Evolutionary conservation across 192 early-diverging fungal genomes (phyloP).

Genomic region (Entomortierella beljakovae): DNA sequence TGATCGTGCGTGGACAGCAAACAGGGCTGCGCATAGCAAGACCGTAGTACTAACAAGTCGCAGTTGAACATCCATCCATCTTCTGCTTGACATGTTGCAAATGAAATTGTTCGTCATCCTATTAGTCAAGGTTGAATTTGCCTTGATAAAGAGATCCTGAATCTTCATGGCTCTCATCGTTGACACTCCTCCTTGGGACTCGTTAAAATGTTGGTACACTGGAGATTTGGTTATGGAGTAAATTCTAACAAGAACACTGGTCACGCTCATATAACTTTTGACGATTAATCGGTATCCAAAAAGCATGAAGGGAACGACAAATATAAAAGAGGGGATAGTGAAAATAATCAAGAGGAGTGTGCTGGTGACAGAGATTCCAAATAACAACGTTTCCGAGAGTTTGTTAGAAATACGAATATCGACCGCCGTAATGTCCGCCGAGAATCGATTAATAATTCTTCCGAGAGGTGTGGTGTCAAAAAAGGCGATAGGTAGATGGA

Average conservation of each 20-base stretch:
- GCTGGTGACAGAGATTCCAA: slow-evolving; percentile 41
- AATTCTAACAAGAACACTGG: slow-evolving; percentile 76
- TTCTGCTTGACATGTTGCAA: slow-evolving; percentile 26
- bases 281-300: slow-evolving; percentile 46
- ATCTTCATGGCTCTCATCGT: slow-evolving; percentile 62
- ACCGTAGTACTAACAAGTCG: slow-evolving; percentile 50
- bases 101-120: slow-evolving; percentile 27
- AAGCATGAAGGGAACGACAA: slow-evolving; percentile 29
- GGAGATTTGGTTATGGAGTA: slow-evolving; percentile 78
- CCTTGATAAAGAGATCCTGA: slow-evolving; percentile 63
- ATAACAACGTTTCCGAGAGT: slow-evolving; percentile 38
- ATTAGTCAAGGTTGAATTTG: slow-evolving; percentile 50
- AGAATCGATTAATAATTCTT: slow-evolving; percentile 73
- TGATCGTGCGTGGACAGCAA: slow-evolving; percentile 20
- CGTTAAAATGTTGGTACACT: slow-evolving; percentile 70
- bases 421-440: slow-evolving; percentile 22
- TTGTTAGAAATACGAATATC: slow-evolving; percentile 29
- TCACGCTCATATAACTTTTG: slow-evolving; percentile 66
- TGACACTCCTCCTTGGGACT: slow-evolving; percentile 61
- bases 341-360: slow-evolving; percentile 27
- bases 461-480: slow-evolving; percentile 77
- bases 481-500: slow-evolving; percentile 69
- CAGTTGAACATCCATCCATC: slow-evolving; percentile 42
- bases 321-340: slow-evolving; percentile 22
- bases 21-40: slow-evolving; percentile 7